Conservation (phyloP, 2,329 filamentous ascomycete genomes). For the Cylindrodendrum hubeiense region DNA sequence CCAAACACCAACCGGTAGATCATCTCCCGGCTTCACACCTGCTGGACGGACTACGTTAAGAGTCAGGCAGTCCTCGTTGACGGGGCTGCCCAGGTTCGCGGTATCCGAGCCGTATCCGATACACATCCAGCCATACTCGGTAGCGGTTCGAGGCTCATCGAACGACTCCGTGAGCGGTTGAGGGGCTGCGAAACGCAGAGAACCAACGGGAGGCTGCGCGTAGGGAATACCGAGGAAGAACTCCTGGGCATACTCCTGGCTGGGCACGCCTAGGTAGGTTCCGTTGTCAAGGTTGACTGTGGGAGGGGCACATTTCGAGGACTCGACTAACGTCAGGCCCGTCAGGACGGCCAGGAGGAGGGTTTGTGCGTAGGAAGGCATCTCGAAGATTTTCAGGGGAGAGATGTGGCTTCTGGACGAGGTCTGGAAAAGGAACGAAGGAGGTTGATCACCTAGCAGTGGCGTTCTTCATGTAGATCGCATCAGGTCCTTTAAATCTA, state of each 20-base stretch:
- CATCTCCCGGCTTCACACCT: constrained; percentile 46
- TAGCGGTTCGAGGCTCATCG: constrained; percentile 56
- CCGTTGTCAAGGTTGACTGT: constrained; percentile 52
- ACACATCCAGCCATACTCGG: constrained; percentile 60
- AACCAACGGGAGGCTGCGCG: constrained; percentile 64
- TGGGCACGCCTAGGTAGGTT: constrained; percentile 58
- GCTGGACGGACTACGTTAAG: constrained; percentile 43
- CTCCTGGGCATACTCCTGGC: constrained; percentile 55
- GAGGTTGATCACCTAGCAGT: constrained; percentile 6
- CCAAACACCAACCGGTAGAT: constrained; percentile 70
- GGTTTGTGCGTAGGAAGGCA: constrained; percentile 30
- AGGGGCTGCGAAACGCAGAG: constrained; percentile 65
- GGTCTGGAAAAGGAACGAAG: constrained; percentile 14
- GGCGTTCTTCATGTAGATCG: constrained; percentile 20
- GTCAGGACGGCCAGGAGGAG: constrained; percentile 31
- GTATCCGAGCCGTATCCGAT: constrained; percentile 62
- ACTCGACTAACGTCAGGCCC: constrained; percentile 20
- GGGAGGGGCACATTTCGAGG: constrained; percentile 1
- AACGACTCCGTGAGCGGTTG: constrained; percentile 61
- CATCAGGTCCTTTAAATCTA: constrained; percentile 4
- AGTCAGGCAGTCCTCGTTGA: constrained; percentile 43
- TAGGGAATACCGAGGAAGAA: constrained; percentile 68
- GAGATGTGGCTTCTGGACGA: constrained; percentile 14
- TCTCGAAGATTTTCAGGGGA: constrained; percentile 11
- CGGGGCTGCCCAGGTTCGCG: constrained; percentile 31